These are phyloP conservation scores for Andrographis paniculata DNA, from an alignment of 305 asterid species.

Conservation along the genomic window DNA sequence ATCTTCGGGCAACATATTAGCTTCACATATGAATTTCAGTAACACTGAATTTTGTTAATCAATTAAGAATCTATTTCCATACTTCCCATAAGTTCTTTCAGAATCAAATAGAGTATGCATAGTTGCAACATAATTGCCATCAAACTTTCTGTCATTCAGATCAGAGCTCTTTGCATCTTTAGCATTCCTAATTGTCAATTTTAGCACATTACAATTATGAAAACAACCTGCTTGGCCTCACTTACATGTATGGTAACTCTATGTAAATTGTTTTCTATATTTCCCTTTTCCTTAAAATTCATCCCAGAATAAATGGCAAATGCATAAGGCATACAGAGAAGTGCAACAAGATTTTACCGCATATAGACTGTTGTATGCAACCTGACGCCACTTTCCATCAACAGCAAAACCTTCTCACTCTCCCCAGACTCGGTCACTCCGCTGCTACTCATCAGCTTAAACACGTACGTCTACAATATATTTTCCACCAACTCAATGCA, in stretches of 20 bases:
- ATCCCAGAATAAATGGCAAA: not conserved
- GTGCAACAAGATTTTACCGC: slow-evolving; percentile 36
- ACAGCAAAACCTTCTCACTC: slow-evolving; percentile 84
- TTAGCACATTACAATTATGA: not conserved
- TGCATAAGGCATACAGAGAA: slow-evolving; percentile 2
- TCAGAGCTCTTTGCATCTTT: slow-evolving; percentile 9
- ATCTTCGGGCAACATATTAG: not conserved
- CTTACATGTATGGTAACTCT: not conserved
- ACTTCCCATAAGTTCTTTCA: slow-evolving; percentile 8
- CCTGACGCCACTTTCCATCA: slow-evolving; percentile 96
- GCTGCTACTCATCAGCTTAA: slow-evolving; percentile 95
- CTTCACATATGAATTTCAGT: slow-evolving; percentile 2
- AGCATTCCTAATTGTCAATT: not conserved
- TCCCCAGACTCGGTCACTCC: slow-evolving; percentile 94
- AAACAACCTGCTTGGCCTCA: not conserved
- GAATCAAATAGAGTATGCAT: slow-evolving; percentile 14
- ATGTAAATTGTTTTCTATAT: not conserved
- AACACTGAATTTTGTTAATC: slow-evolving; percentile 1
- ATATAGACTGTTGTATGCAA: slow-evolving; percentile 91
- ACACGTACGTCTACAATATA: slow-evolving; percentile 74
- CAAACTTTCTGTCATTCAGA: slow-evolving; percentile 5
- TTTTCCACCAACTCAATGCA: slow-evolving; percentile 1
- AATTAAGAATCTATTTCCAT: not conserved
- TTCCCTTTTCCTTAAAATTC: too few relatives aligned
- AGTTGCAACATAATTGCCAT: not conserved